Evolutionary conservation across 768 basidiomycete species (phyloP), one percentile per base, ranked within the genome.

Genomic region (Mycena olivaceomarginata): DNA sequence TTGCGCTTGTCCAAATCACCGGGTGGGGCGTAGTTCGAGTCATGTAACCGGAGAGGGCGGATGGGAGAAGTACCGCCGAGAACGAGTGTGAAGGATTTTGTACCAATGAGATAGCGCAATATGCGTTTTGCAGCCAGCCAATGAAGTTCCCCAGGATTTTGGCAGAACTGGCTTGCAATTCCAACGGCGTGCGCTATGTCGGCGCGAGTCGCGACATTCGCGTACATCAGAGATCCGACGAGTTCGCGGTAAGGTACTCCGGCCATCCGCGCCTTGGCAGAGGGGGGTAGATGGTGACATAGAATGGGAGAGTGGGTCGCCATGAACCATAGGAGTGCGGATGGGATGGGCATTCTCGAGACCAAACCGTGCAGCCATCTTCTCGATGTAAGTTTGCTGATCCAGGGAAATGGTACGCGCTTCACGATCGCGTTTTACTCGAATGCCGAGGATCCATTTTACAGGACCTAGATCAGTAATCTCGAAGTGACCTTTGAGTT

Each of bases 121-220:
- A 86, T 59, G 62, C 81, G 83, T 67, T 86, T 84, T 22, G 83
- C 81, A 1, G 85, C 84, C 2, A 80, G 76, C 85, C 84, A 86
- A 70, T 87, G 86, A 0, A 51, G 48, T 2, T 46, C 20, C 0
- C 81, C 81, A 9, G 83, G 81, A n/a, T 82, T 78, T 15, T 60
- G 41, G 25, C 64, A 69, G 75, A 77, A 83, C 8, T 74, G 75
- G 16, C 78, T 72, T 1, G 81, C 57, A 13, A 70, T 45, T 2
- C 69, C 59, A 31, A 81, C 71, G 7, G 81, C 53, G 72, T 70
- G 76, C 0, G 78, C 65, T 6, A 82, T 81, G 53, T 82, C 80
- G 1, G 82, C 76, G 0, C 73, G 67, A 12, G 82, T 82, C 1
- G 57, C 59, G 45, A 72, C 62, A 16, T 56, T 59, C 2, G 62